Base-by-base conservation (phyloP, 345 rosid species). In the Arabidopsis suecica region DNA sequence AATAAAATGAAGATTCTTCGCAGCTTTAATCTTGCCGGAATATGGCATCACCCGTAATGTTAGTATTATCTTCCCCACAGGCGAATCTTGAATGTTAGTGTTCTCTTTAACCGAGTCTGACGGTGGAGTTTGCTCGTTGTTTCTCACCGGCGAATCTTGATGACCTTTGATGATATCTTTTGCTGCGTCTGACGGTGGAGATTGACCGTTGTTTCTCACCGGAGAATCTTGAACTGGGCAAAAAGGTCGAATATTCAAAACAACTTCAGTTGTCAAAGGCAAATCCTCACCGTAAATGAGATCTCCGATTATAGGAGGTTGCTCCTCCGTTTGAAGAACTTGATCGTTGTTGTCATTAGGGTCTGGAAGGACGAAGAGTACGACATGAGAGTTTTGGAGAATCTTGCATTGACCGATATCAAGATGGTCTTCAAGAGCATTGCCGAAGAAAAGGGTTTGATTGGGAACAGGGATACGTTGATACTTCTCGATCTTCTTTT, bases 381-480 rank as follows among this genome's bases (percentile, higher is more conserved):
- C 81, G 68, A 91, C 65, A 33, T 9, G 87, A 4, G 91, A 89
- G 78, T 83, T 71, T 0, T 86, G 82, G 18, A 82, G 66, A 78
- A 93, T 82, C 14, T 78, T 67, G 9, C 86, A 83, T 40, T 45
- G 9, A 65, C 59, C 75, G 4, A 87, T 70, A 14, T 82, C 79
- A 1, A 36, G 79, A 0, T 91, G 85, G 40, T 94, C 92, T 47
- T 78, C 0, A 34, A 12, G 82, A 60, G 84, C 65, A 12, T 76
- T 79, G 65, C 82, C 89, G 84, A 88, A 87, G 45, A 82, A 69
- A 54, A 91, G 78, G 57, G 81, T 84, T 78, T 93, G 95, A 22
- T 44, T 67, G 20, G 72, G 44, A 4, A 85, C 36, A 23, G 91
- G 86, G 3, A 88, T 81, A 6, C 80, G 75, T 18, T 82, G 89